Evolutionary conservation across 2,329 filamentous ascomycete genomes (phyloP).

Genomic region (Zymoseptoria brevis): DNA sequence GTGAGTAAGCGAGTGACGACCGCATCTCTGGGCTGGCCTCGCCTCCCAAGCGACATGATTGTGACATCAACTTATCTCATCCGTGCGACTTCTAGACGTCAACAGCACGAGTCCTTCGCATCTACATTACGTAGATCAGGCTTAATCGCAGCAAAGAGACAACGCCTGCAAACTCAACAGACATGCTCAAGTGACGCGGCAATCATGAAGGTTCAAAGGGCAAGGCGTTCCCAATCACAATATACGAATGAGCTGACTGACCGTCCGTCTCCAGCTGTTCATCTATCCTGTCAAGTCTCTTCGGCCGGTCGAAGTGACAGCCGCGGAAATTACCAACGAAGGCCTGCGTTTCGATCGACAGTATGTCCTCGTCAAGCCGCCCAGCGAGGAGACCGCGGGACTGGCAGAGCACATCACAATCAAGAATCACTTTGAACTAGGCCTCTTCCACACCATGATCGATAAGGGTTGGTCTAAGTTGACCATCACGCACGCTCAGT

Average conservation of each 20-base stretch:
- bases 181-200: background rate
- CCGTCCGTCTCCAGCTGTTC: constrained; percentile 20
- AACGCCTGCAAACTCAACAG: background rate
- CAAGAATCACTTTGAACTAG: constrained; percentile 28
- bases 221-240: constrained; percentile 9
- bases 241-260: constrained; percentile 1
- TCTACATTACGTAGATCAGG: background rate
- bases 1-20: background rate
- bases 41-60: background rate
- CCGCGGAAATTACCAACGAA: constrained; percentile 30
- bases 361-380: constrained; percentile 29
- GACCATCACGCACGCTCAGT: constrained; percentile 27
- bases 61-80: background rate
- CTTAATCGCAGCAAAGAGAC: background rate
- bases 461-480: constrained; percentile 29
- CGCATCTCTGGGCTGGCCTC: background rate
- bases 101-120: background rate
- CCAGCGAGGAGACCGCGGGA: constrained; percentile 21
- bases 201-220: constrained; percentile 28
- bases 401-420: constrained; percentile 30
- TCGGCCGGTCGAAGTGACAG: constrained; percentile 26
- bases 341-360: constrained; percentile 29
- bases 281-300: constrained; percentile 29
- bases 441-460: constrained; percentile 27
- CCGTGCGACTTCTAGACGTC: background rate